Conservation (phyloP, 148 eudicot genomes). For the Polygonum aviculare region DNA sequence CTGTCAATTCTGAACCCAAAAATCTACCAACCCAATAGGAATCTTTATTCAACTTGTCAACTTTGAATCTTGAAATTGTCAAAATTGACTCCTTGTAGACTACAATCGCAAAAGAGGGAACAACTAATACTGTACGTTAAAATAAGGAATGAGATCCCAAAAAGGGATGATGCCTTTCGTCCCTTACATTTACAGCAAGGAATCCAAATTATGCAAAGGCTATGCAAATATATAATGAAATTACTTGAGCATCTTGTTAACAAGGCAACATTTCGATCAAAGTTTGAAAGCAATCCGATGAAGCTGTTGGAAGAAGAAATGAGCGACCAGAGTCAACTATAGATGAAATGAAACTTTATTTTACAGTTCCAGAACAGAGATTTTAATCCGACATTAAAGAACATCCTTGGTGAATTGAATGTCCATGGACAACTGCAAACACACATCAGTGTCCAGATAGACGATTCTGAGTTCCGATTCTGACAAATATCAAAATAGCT, state of each 20-base stretch:
- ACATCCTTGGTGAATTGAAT: not conserved
- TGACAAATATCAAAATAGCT: not conserved
- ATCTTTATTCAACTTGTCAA: no score
- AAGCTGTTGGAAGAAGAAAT: not conserved
- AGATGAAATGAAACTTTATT: not conserved
- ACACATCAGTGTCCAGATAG: constrained; percentile 7
- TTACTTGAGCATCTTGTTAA: no score
- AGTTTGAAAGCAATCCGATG: not conserved
- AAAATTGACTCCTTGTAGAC: no score
- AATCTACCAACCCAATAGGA: not conserved
- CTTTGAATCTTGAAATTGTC: no score
- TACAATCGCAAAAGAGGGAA: no score
- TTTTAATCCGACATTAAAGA: not conserved
- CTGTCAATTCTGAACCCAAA: not conserved
- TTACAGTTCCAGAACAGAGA: constrained; percentile 5
- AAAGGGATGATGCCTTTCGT: no score
- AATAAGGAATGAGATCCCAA: no score
- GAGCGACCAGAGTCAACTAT: not conserved
- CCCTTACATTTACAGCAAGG: no score
- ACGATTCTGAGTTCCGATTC: not conserved
- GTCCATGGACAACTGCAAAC: constrained; percentile 7
- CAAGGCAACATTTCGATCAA: no score
- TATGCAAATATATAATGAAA: no score
- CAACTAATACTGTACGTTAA: no score
- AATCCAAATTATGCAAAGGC: no score